Evolutionary conservation across 352 stramenopile species (phyloP), one percentile per base, ranked within the genome.

Genomic region (Phytophthora europaea): DNA sequence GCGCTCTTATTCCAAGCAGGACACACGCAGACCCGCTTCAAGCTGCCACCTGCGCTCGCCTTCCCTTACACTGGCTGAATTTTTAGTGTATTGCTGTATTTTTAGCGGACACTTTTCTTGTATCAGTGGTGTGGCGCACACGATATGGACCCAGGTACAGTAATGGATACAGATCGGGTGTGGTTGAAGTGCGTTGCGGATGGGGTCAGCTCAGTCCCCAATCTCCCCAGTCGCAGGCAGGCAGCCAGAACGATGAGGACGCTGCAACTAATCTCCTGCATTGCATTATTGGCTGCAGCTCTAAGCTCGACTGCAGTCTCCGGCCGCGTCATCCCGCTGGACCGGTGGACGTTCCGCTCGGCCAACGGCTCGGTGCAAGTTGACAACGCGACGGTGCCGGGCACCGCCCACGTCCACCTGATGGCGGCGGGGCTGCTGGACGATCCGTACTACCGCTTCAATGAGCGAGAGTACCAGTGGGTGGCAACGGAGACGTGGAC

Each of bases 351-450:
- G 23, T 86, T 95, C 53, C 72, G 67, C 53, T 80, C 80, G 34
- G 58, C 65, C 28, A 93, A 95, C 33, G 83, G 80, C n/a, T 93
- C 86, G 6, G 51, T 95, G n/a, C 59, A 23, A 28, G 43, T 93
- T 18, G 69, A 71, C 52, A 87, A 88, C 38, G 83, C 66, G 20
- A 75, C 77, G 22, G 80, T 92, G 58, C 90, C 90, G 0, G 90
- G 90, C 31, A 90, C 88, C 9, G 81, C 89, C 13, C 91, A 97
- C 76, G 83, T 73, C 64, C 88, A 95, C 62, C 59, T 97, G 56
- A 68, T 89, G 69, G 75, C 79, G 1, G 85, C 83, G 10, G 83
- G 85, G 8, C 43, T 95, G 48, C 82, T 97, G 45, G 59, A 72
- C 0, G 84, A 94, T 31, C 88, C 89, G 31, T 91, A 95, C 66